Conservation (phyloP, 495 filamentous ascomycete species). For the Penicillium canescens region DNA sequence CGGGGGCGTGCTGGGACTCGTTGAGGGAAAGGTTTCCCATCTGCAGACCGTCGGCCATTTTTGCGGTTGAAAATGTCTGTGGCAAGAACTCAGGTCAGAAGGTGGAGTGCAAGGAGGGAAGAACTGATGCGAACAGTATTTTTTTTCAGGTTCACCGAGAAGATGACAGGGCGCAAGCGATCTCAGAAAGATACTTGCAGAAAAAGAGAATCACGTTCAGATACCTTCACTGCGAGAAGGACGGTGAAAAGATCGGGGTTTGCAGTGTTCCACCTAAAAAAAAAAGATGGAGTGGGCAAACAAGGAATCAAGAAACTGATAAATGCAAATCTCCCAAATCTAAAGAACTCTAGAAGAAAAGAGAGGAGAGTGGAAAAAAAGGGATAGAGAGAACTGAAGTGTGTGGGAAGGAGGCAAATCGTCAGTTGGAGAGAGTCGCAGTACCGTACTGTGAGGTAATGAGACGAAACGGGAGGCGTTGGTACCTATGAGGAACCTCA, state of each 20-base stretch:
- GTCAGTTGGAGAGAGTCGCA: conserved; percentile 7
- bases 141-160: conserved; percentile 18
- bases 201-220: conserved; percentile 14
- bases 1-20: conserved; percentile 68
- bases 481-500: background rate
- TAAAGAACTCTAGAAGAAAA: conserved; percentile 43
- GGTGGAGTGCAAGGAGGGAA: conserved; percentile 1
- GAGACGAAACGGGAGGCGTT: background rate
- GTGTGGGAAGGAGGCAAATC: conserved; percentile 36
- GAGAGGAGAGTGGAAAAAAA: conserved; percentile 30
- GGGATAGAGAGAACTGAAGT: conserved; percentile 32
- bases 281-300: conserved; percentile 21
- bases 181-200: conserved; percentile 28
- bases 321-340: conserved; percentile 41
- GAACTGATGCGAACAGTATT: conserved; percentile 17
- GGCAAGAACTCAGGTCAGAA: conserved; percentile 14
- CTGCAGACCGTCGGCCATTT: conserved; percentile 94
- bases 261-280: conserved; percentile 21
- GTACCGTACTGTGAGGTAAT: background rate
- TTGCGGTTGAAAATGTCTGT: conserved; percentile 38
- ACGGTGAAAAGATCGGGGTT: conserved; percentile 16
- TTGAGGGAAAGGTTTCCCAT: conserved; percentile 81
- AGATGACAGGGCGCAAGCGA: conserved; percentile 13
- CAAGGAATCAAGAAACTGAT: conserved; percentile 24
- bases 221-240: conserved; percentile 20